Percentiles rank a stretch among this genome's conserved stretches.
phyloP scores from a whole-genome alignment of 331 rosid species.

The Pyracantha coccinea region DNA sequence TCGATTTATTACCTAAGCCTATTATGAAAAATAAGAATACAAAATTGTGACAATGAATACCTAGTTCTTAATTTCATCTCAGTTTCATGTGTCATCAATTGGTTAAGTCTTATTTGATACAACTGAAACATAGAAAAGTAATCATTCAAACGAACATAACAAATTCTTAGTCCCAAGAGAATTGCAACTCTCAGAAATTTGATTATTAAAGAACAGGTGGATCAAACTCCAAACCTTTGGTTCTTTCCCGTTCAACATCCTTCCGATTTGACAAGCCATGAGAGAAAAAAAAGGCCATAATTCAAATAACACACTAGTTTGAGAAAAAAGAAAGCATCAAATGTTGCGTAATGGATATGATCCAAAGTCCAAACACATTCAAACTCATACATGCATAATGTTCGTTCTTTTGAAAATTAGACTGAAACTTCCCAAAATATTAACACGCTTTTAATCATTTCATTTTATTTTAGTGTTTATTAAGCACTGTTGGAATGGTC shows the following conservation, averaged over 20 bases:
- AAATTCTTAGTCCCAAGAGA: not conserved
- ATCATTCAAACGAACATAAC: not conserved
- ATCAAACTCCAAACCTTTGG: slow-evolving; percentile 67
- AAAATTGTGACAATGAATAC: not conserved
- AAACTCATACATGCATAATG: not conserved
- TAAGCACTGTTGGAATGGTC: too few species aligned
- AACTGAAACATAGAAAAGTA: not conserved
- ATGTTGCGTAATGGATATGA: not conserved
- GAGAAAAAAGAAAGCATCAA: too few species aligned
- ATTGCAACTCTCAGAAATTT: not conserved
- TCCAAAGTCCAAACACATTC: too few species aligned
- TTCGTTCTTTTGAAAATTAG: not conserved
- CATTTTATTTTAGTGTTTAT: not conserved
- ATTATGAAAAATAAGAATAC: not conserved
- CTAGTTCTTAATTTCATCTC: not conserved
- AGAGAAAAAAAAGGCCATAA: slow-evolving; percentile 29
- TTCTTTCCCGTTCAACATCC: slow-evolving; percentile 80
- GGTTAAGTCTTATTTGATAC: not conserved
- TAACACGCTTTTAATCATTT: not conserved
- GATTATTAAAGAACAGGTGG: not conserved
- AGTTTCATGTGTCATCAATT: not conserved
- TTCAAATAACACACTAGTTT: not conserved
- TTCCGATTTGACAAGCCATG: slow-evolving; percentile 97
- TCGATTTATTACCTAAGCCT: not conserved
- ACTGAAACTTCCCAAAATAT: not conserved